A percentile compares a stretch with the other conserved stretches of the same genome.
phyloP scores from a whole-genome alignment of 345 rosid genomes.

The Camelina sativa region DNA sequence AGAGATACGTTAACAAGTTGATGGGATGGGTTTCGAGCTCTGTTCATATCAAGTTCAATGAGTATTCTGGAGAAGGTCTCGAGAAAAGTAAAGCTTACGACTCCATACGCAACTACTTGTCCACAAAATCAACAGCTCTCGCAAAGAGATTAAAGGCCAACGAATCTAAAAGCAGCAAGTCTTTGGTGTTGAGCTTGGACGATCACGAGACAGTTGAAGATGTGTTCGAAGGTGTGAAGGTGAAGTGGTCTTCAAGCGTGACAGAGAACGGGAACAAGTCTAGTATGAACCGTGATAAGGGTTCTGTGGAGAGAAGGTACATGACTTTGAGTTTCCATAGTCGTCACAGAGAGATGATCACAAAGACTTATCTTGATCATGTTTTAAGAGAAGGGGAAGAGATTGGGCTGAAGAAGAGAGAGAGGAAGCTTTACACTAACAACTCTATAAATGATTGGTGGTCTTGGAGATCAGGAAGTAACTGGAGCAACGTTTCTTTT shows the following conservation, averaged over 20 bases:
- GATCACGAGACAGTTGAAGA: slow-evolving; percentile 31
- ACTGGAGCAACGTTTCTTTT: slow-evolving; percentile 46
- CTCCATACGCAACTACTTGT: not conserved
- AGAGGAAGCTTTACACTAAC: slow-evolving; percentile 55
- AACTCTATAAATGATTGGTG: slow-evolving; percentile 21
- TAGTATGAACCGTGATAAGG: slow-evolving; percentile 35
- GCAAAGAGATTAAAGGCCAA: slow-evolving; percentile 20
- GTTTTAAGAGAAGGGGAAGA: slow-evolving; percentile 54
- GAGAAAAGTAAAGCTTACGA: not conserved
- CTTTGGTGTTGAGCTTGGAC: slow-evolving; percentile 32
- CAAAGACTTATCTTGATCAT: slow-evolving; percentile 38
- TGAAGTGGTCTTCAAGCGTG: slow-evolving; percentile 17
- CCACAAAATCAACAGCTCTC: not conserved
- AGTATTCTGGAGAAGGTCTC: not conserved
- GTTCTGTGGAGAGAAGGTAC: slow-evolving; percentile 39
- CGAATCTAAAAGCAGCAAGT: slow-evolving; percentile 10
- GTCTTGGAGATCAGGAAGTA: not conserved
- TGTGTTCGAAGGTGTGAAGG: slow-evolving; percentile 18
- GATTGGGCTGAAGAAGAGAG: slow-evolving; percentile 43
- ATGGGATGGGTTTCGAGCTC: slow-evolving; percentile 12
- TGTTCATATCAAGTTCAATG: slow-evolving; percentile 16
- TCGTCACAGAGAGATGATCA: slow-evolving; percentile 41
- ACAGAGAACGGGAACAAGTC: not conserved
- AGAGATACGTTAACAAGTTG: slow-evolving; percentile 19
- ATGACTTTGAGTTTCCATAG: slow-evolving; percentile 52